phyloP scores from a whole-genome alignment of 495 filamentous ascomycete species.

The Friedmanniomyces simplex region DNA sequence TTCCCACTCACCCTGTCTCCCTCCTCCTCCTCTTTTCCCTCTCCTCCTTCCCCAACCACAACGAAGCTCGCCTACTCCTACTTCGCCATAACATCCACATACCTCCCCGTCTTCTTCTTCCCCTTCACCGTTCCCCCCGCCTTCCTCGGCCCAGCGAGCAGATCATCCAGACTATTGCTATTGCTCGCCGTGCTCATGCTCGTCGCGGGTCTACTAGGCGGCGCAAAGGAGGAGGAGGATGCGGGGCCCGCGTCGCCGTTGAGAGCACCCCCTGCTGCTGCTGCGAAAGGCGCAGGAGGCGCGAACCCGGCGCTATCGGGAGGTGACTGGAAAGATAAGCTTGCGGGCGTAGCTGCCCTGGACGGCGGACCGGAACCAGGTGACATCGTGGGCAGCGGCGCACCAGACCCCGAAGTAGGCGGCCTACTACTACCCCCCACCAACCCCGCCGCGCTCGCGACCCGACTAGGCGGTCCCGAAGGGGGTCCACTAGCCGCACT shows the following conservation, averaged over 20 bases:
- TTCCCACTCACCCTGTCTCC: no score
- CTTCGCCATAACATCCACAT: slow-evolving; percentile 84
- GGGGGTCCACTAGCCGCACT: slow-evolving; percentile 10
- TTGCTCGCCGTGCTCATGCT: slow-evolving; percentile 62
- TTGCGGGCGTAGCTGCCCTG: slow-evolving; percentile 14
- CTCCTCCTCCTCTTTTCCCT: no score
- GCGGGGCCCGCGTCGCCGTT: slow-evolving; percentile 17
- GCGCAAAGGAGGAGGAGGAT: slow-evolving; percentile 7
- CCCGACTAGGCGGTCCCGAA: slow-evolving; percentile 15
- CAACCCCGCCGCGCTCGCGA: slow-evolving; percentile 2
- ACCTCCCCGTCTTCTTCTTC: slow-evolving; percentile 70
- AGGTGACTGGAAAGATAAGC: not conserved
- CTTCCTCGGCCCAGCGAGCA: slow-evolving; percentile 55
- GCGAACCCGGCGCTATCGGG: slow-evolving; percentile 1
- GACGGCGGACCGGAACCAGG: slow-evolving; percentile 16
- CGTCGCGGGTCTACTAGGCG: slow-evolving; percentile 32
- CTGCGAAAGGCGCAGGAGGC: not conserved
- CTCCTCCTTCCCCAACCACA: no score
- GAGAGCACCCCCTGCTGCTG: no score
- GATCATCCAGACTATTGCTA: slow-evolving; percentile 68
- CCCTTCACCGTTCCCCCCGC: slow-evolving; percentile 52
- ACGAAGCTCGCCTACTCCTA: no score
- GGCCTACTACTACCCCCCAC: not conserved
- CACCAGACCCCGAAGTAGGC: not conserved
- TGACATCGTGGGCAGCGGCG: not conserved